A percentile compares a stretch with the other conserved stretches of the same genome.
Conservation (phyloP, 257 asterid genomes). For the Anisodus acutangulus region DNA sequence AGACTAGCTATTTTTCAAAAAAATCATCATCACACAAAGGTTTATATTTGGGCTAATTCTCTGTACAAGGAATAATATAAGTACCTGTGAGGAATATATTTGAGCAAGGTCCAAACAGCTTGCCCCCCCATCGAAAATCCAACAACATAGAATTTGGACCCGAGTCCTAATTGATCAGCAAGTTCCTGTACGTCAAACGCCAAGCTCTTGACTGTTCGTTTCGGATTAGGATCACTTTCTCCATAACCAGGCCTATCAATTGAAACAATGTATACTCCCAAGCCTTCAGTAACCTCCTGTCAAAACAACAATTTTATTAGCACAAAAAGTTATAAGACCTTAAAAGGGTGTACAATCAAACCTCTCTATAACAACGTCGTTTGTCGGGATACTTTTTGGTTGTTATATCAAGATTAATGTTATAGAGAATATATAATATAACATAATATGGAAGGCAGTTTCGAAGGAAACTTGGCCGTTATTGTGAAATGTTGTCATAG, state of each 20-base stretch:
- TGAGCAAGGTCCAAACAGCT: slow-evolving; percentile 78
- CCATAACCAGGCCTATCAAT: slow-evolving; percentile 97
- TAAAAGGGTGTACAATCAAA: background rate
- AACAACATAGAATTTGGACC: slow-evolving; percentile 66
- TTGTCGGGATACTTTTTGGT: no score
- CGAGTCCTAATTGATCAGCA: slow-evolving; percentile 83
- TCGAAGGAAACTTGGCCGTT: no score
- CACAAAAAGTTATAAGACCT: background rate
- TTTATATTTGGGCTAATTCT: background rate
- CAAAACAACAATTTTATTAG: background rate
- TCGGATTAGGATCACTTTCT: slow-evolving; percentile 86
- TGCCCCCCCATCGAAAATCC: slow-evolving; percentile 97
- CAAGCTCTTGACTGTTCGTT: slow-evolving; percentile 59
- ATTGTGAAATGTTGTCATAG: no score
- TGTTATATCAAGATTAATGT: no score
- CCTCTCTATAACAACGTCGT: no score
- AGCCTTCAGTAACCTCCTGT: slow-evolving; percentile 67
- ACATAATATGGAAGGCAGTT: no score
- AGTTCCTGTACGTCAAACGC: slow-evolving; percentile 79
- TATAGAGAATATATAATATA: no score
- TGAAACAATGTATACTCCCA: slow-evolving; percentile 71
- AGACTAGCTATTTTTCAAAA: no score
- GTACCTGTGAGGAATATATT: slow-evolving; percentile 92
- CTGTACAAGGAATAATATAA: background rate
- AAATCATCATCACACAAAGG: background rate